phyloP scores from a whole-genome alignment of 345 rosid species.

The Eucalyptus curtisii region DNA sequence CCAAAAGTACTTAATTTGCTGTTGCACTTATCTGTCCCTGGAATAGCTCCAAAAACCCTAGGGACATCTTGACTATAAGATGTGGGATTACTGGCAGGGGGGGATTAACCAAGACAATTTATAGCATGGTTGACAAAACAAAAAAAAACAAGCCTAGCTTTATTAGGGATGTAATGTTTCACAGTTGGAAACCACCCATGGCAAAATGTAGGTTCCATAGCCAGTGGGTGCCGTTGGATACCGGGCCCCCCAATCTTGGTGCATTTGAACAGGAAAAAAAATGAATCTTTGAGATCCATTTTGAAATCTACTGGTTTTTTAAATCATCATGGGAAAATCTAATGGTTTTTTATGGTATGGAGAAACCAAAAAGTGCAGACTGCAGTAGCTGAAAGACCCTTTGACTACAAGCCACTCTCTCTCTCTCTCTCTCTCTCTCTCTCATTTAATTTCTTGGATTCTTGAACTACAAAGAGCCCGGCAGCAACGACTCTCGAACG shows the following conservation, averaged over 20 bases:
- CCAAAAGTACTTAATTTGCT: not conserved
- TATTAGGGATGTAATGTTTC: not conserved
- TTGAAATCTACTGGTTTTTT: not conserved
- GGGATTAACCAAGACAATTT: not conserved
- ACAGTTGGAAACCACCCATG: not conserved
- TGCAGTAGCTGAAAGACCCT: not conserved
- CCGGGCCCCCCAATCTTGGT: not conserved
- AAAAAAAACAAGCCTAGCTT: not conserved
- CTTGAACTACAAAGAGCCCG: not conserved
- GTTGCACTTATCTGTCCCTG: not conserved
- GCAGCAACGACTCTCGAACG: not conserved
- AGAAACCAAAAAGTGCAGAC: not conserved
- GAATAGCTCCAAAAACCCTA: not conserved
- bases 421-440: not conserved
- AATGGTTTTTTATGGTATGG: not conserved
- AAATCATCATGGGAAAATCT: not conserved
- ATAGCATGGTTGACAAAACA: not conserved
- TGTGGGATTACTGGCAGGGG: not conserved
- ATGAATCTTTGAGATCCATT: not conserved
- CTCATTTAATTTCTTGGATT: not conserved
- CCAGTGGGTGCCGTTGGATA: not conserved
- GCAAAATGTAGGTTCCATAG: not conserved
- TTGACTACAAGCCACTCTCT: not conserved
- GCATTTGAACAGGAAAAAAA: not conserved
- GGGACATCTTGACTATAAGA: not conserved